phyloP scores from a whole-genome alignment of 371 early-diverging fungal species.

The Mortierella sp. region DNA sequence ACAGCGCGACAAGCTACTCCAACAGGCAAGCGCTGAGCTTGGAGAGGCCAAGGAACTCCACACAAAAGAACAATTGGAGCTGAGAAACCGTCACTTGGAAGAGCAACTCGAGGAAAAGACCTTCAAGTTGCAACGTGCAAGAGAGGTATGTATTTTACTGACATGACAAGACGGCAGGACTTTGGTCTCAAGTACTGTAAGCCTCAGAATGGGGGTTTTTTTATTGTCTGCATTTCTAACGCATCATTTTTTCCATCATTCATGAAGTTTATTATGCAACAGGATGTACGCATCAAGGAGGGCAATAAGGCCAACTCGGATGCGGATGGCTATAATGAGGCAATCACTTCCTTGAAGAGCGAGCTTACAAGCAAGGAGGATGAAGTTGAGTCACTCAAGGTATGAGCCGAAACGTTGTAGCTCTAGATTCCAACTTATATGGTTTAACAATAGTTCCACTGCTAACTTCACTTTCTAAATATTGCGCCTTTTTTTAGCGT shows the following conservation, averaged over 20 bases:
- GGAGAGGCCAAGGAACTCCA: conserved; percentile 57
- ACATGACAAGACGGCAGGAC: neutral
- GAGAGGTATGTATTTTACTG: conserved; percentile 68
- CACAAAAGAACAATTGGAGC: conserved; percentile 59
- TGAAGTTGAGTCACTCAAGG: conserved; percentile 76
- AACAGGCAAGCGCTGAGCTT: conserved; percentile 48
- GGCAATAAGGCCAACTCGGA: conserved; percentile 18
- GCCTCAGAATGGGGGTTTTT: neutral
- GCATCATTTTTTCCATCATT: neutral
- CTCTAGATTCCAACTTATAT: neutral
- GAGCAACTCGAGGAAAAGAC: conserved; percentile 63
- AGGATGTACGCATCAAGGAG: conserved; percentile 40
- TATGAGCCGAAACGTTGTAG: conserved; percentile 42
- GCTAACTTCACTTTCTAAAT: neutral
- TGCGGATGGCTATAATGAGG: conserved; percentile 69
- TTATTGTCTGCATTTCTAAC: neutral
- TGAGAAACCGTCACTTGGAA: conserved; percentile 56
- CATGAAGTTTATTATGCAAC: conserved; percentile 37
- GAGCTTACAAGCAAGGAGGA: conserved; percentile 72
- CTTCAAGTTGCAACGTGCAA: conserved; percentile 76
- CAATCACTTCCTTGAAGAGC: conserved; percentile 75
- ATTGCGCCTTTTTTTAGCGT: conserved; percentile 60
- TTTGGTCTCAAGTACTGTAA: neutral
- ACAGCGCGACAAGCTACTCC: conserved; percentile 25
- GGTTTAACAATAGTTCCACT: neutral